Evolutionary conservation across 2,329 filamentous ascomycete species (phyloP).

Genomic region (Emericellopsis cladophorae): DNA sequence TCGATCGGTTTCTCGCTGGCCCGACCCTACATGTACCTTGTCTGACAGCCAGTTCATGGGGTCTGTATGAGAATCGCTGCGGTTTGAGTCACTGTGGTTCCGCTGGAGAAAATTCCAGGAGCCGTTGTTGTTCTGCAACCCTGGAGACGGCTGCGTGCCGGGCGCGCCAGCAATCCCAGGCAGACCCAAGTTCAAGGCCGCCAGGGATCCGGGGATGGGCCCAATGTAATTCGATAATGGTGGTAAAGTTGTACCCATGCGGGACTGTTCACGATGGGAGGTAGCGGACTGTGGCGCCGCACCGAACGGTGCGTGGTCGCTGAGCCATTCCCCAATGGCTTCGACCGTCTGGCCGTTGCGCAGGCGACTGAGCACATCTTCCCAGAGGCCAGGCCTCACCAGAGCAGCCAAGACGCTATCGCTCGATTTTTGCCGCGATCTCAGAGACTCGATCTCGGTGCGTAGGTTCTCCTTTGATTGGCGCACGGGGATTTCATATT

Average conservation of each 20-base stretch:
- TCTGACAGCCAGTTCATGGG: slow-evolving; percentile 32
- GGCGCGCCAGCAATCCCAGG: slow-evolving; percentile 16
- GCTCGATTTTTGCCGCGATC: slow-evolving; percentile 38
- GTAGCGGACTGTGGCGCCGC: slow-evolving; percentile 16
- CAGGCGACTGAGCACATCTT: slow-evolving; percentile 40
- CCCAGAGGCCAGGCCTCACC: slow-evolving; percentile 33
- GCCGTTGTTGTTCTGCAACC: slow-evolving; percentile 17
- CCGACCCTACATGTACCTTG: slow-evolving; percentile 18
- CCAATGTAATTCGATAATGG: too few species aligned
- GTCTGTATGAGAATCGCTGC: slow-evolving; percentile 33
- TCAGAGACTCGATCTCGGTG: slow-evolving; percentile 44
- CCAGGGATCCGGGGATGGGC: slow-evolving; percentile 10
- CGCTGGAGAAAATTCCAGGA: slow-evolving; percentile 35
- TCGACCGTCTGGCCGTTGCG: slow-evolving; percentile 42
- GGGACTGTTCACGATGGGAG: slow-evolving; percentile 4
- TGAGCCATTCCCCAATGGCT: slow-evolving; percentile 42
- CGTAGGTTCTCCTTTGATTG: slow-evolving; percentile 52
- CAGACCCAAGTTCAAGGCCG: slow-evolving; percentile 17
- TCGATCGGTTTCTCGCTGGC: slow-evolving; percentile 22
- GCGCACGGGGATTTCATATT: slow-evolving; percentile 50
- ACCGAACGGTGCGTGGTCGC: slow-evolving; percentile 15
- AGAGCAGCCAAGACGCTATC: slow-evolving; percentile 45
- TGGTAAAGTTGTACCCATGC: too few species aligned
- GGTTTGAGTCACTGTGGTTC: slow-evolving; percentile 31
- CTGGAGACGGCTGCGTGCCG: slow-evolving; percentile 3